These are phyloP conservation scores for Candida ulmi DNA, from an alignment of 805 yeast genomes.

Conservation along the genomic window DNA sequence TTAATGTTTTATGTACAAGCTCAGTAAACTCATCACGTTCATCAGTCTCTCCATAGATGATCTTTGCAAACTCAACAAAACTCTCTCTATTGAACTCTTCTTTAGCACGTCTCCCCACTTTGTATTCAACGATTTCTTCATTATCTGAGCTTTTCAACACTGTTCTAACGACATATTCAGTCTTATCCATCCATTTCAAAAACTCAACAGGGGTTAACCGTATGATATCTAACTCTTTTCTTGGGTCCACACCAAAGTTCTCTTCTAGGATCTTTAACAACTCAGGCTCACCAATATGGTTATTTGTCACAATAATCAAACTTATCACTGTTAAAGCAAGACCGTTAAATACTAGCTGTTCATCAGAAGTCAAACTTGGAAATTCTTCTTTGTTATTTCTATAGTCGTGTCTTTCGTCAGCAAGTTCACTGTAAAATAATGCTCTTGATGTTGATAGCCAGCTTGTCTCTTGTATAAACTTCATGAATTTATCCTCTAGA, in stretches of 20 bases:
- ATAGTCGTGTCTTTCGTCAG: conserved; percentile 20
- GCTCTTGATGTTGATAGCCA: conserved; percentile 9
- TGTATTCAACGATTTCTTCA: conserved; percentile 24
- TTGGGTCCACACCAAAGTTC: conserved; percentile 26
- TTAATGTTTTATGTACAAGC: conserved; percentile 11
- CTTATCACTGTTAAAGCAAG: conserved; percentile 16
- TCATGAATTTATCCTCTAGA: conserved; percentile 9
- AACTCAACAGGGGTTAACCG: conserved; percentile 15
- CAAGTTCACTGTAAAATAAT: conserved; percentile 19
- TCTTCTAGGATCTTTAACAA: conserved; percentile 33
- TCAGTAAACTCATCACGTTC: conserved; percentile 12
- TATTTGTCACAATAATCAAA: conserved; percentile 19
- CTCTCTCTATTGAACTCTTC: conserved; percentile 22
- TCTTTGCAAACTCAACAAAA: conserved; percentile 17
- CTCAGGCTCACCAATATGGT: conserved; percentile 34
- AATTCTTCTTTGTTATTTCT: conserved; percentile 12
- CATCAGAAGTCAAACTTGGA: conserved; percentile 14
- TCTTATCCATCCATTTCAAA: conserved; percentile 20
- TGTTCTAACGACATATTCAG: conserved; percentile 20
- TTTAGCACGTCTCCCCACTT: conserved; percentile 24
- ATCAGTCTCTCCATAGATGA: conserved; percentile 18
- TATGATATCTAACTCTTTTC: conserved; percentile 6
- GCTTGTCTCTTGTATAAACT: conserved; percentile 12
- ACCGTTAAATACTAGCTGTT: conserved; percentile 16
- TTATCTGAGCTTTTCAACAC: conserved; percentile 10